Conservation (phyloP, 2,329 filamentous ascomycete species). For the Venturia pyrina region DNA sequence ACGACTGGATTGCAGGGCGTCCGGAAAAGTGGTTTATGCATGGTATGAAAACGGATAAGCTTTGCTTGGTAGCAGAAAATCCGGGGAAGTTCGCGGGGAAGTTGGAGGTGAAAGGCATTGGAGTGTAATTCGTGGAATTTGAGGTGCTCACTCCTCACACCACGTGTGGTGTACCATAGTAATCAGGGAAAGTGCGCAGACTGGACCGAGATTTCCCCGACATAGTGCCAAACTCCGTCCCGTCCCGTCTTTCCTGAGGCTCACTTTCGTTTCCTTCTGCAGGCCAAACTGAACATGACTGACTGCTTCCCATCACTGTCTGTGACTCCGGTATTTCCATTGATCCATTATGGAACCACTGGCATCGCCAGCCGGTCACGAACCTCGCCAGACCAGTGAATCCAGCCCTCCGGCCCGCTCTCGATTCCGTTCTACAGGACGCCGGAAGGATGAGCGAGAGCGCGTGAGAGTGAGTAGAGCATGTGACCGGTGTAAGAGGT, state of each 20-base stretch:
- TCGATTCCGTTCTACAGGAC: conserved; percentile 17
- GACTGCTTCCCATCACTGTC: not conserved
- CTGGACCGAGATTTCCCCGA: not conserved
- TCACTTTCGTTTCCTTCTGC: too few relatives aligned
- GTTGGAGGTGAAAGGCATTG: not conserved
- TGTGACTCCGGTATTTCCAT: not conserved
- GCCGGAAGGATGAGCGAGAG: conserved; percentile 26
- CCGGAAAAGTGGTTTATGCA: not conserved
- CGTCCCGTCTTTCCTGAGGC: too few relatives aligned
- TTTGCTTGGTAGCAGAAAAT: not conserved
- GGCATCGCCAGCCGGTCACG: not conserved
- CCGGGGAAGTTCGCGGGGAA: not conserved
- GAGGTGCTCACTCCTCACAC: too few relatives aligned
- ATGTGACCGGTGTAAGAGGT: conserved; percentile 41
- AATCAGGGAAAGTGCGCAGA: not conserved
- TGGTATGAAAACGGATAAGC: not conserved
- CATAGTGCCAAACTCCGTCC: not conserved
- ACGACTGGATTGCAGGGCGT: too few relatives aligned
- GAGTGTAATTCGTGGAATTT: not conserved
- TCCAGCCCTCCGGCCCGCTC: not conserved
- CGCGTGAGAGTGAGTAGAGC: conserved; percentile 36
- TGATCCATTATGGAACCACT: not conserved
- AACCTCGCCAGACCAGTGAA: not conserved
- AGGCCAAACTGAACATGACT: not conserved
- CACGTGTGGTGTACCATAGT: not conserved